Base-by-base conservation (phyloP, 495 filamentous ascomycete species). In the Mycothermus thermophilus region DNA sequence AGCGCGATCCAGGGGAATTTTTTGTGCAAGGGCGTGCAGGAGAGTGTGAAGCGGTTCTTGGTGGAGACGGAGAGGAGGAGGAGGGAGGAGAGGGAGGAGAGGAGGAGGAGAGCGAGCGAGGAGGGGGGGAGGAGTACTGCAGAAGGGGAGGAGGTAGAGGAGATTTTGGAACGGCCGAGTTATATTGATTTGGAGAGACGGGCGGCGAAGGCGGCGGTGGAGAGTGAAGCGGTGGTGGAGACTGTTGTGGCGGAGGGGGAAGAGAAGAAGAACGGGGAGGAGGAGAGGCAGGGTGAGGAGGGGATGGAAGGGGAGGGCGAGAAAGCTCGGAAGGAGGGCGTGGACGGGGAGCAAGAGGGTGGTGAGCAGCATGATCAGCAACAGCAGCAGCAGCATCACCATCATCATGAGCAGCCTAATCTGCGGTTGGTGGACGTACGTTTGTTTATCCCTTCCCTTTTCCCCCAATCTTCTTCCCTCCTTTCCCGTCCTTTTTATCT, bases 1-100 rank as follows among this genome's bases (percentile, higher is more conserved):
- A 88, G 81, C 13, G 83, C 86, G 3, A 83, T 97, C 14, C 90
- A 97, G 55, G 90, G 90, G 12, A 81, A 96, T 46, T 96, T 97
- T 46, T 65, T 94, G 13, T 71, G 69, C 1, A 66, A 66, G 3
- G 58, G 51, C 5, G 74, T 95, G 12, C 82, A 85, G 52, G 68
- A 55, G 15, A 74, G 83, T 51, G 75, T 93, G 8, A 75, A 79
- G 50, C 55, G 68, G 9, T 88, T 83, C 44, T 65, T 97, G 16
- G 58, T 64, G 34, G 80, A 86, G 47, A 66, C 69, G 5, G 59
- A 67, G 14, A 66, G 70, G 16, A 34, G 27, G 37, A 33, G 30
- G 23, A 30, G 17, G 31, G 35, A 12, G 12, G 22, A 37, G 12
- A 17, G 27, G 29, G 10, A n/a, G 20, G 20, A 16, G 32, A 27